Base-by-base conservation (phyloP, 1,139 yeast species). In the Pichia sp. region DNA sequence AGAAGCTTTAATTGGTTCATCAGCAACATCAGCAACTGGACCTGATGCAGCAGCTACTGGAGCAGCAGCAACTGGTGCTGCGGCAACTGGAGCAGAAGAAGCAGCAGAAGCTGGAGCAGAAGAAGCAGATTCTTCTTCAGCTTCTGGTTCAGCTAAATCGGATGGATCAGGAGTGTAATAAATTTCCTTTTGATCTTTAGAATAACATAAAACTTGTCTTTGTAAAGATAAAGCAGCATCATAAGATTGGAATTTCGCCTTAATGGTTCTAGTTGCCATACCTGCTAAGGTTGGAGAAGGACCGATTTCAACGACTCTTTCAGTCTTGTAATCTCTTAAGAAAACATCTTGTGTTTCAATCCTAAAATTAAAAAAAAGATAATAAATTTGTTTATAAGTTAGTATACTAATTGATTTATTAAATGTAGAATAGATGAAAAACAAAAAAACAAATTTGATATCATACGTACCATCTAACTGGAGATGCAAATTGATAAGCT, bases 281-380 rank as follows among this genome's bases (percentile, higher is more conserved):
- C 97, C 97, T 34, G 97, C 92, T 64, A 92, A 77, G 35, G 98
- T 92, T 50, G 99, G 98, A 42, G 97, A 89, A 52, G 99, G 99
- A 46, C 99, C 99, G 54, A 92, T 87, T 70, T 92, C 99, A 55
- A 92, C 96, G 52, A 92, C 90, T 62, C 98, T 78, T 71, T 92
- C 98, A 52, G 97, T 86, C 68, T 90, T 89, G 77, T 80, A 86
- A 58, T 89, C 94, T 65, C 87, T 85, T 65, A 92, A 80, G 65
- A 92, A 86, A 49, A 90, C 97, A 74, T 92, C 98, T 70, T 92
- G 98, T 51, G 98, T 92, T 68, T 92, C 98, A 66, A 92, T 94
- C 71, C 68, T 64, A 37, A 20, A 22, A 28, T 12, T 30, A 26
- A 29, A n/a, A 29, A 20, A 12, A 37, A 24, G 16, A 12, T 28